Conservation (phyloP, 2,329 filamentous ascomycete species). For the Colletotrichum magnum region DNA sequence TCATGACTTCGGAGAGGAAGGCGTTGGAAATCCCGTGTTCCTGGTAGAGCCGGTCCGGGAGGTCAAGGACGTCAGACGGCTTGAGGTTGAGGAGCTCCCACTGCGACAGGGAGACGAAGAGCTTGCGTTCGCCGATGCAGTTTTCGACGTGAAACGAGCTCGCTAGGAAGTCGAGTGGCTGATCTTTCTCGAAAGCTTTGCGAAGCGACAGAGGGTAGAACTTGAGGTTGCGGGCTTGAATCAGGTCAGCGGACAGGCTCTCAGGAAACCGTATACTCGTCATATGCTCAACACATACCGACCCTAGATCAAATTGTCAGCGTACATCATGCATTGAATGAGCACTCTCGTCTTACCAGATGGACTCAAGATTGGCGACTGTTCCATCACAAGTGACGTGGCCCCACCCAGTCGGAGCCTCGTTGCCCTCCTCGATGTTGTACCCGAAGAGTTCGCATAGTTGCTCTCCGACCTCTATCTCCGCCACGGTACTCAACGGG, state of each 20-base stretch:
- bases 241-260: neutral
- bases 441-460: slow-evolving; percentile 62
- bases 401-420: slow-evolving; percentile 54
- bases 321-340: no score
- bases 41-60: slow-evolving; percentile 54
- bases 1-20: slow-evolving; percentile 46
- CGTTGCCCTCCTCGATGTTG: slow-evolving; percentile 49
- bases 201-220: slow-evolving; percentile 60
- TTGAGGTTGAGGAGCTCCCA: slow-evolving; percentile 64
- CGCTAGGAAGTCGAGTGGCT: neutral
- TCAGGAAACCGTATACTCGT: no score
- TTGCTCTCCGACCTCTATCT: slow-evolving; percentile 60
- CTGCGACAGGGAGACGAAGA: slow-evolving; percentile 52
- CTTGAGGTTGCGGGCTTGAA: slow-evolving; percentile 60
- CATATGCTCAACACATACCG: neutral
- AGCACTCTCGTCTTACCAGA: slow-evolving; percentile 50
- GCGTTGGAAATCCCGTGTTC: slow-evolving; percentile 56
- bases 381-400: slow-evolving; percentile 62
- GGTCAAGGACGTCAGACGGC: slow-evolving; percentile 54
- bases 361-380: slow-evolving; percentile 63
- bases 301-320: slow-evolving; percentile 33
- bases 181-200: slow-evolving; percentile 9
- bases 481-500: slow-evolving; percentile 59
- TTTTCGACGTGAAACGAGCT: slow-evolving; percentile 10
- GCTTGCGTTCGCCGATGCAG: slow-evolving; percentile 50